Evolutionary conservation across 345 rosid genomes (phyloP).

Genomic region (Nasturtium officinale): DNA sequence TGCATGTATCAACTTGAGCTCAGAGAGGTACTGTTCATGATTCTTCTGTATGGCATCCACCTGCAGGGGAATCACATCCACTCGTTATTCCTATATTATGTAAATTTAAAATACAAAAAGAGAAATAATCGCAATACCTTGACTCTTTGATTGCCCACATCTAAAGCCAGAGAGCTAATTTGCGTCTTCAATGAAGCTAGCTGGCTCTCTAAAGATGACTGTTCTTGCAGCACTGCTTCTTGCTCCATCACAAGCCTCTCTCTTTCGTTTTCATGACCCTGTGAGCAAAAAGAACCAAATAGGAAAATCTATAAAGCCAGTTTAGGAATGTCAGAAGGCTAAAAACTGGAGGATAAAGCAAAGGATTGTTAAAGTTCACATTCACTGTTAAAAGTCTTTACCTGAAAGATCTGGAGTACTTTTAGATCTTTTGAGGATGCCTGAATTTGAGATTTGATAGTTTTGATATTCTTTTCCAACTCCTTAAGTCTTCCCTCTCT

Average conservation of each 20-base stretch:
- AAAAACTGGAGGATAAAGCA: slow-evolving; percentile 14
- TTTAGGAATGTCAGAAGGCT: slow-evolving; percentile 7
- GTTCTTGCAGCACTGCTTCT: slow-evolving; percentile 73
- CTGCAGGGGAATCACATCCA: slow-evolving; percentile 49
- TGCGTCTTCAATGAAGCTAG: slow-evolving; percentile 60
- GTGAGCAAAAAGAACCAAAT: slow-evolving; percentile 27
- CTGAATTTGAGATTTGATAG: slow-evolving; percentile 71
- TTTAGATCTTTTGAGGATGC: slow-evolving; percentile 76
- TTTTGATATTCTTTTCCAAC: slow-evolving; percentile 72
- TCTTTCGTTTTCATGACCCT: slow-evolving; percentile 78
- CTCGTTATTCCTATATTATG: slow-evolving; percentile 1
- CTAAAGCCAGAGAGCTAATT: slow-evolving; percentile 56
- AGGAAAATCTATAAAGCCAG: slow-evolving; percentile 19
- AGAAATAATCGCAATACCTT: slow-evolving; percentile 54
- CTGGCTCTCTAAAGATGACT: slow-evolving; percentile 71
- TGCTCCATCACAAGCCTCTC: slow-evolving; percentile 84
- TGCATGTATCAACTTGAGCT: slow-evolving; percentile 60
- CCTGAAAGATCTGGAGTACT: slow-evolving; percentile 46
- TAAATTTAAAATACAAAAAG: not conserved
- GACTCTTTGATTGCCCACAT: slow-evolving; percentile 62
- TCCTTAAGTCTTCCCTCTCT: slow-evolving; percentile 81
- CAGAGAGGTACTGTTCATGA: slow-evolving; percentile 63
- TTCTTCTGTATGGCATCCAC: slow-evolving; percentile 53
- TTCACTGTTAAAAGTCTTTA: slow-evolving; percentile 9
- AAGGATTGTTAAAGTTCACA: not conserved